Conservation (phyloP, 2,329 filamentous ascomycete species). For the Fusarium anthophilum region DNA sequence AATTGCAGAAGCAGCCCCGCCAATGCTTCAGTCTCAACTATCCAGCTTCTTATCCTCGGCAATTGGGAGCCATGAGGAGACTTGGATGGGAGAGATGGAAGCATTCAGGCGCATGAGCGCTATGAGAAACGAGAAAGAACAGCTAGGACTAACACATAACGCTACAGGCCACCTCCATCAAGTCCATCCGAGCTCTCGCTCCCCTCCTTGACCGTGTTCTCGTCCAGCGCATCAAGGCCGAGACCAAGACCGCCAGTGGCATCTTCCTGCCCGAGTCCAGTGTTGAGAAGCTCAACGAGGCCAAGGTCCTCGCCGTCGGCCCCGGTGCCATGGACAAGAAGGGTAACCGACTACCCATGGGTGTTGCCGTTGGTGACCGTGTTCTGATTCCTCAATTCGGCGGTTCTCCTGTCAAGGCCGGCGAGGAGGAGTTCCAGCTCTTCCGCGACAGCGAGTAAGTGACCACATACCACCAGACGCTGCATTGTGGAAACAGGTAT, state of each 20-base stretch:
- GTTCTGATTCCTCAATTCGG: slow-evolving; percentile 98
- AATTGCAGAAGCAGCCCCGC: neutral
- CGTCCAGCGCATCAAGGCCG: slow-evolving; percentile 96
- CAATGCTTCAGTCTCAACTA: slow-evolving; percentile 1
- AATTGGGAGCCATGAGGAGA: slow-evolving; percentile 19
- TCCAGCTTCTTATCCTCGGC: slow-evolving; percentile 34
- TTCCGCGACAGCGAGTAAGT: slow-evolving; percentile 99
- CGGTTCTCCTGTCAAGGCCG: slow-evolving; percentile 94
- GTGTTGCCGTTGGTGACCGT: slow-evolving; percentile 85
- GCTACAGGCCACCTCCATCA: slow-evolving; percentile 75
- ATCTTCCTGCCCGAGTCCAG: slow-evolving; percentile 98
- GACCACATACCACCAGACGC: neutral
- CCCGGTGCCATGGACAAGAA: slow-evolving; percentile 89
- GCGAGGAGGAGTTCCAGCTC: slow-evolving; percentile 93
- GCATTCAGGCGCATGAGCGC: neutral
- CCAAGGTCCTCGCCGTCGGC: slow-evolving; percentile 93
- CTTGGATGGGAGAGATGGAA: neutral
- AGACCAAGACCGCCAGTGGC: slow-evolving; percentile 93
- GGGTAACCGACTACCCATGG: slow-evolving; percentile 86
- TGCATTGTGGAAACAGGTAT: neutral
- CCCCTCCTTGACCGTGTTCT: slow-evolving; percentile 98
- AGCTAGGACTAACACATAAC: slow-evolving; percentile 1
- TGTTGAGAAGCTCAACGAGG: slow-evolving; percentile 98
- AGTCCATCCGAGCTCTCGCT: slow-evolving; percentile 93
- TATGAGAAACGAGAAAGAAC: neutral